phyloP scores from a whole-genome alignment of 2,329 filamentous ascomycete species.

The Fusarium agapanthi region DNA sequence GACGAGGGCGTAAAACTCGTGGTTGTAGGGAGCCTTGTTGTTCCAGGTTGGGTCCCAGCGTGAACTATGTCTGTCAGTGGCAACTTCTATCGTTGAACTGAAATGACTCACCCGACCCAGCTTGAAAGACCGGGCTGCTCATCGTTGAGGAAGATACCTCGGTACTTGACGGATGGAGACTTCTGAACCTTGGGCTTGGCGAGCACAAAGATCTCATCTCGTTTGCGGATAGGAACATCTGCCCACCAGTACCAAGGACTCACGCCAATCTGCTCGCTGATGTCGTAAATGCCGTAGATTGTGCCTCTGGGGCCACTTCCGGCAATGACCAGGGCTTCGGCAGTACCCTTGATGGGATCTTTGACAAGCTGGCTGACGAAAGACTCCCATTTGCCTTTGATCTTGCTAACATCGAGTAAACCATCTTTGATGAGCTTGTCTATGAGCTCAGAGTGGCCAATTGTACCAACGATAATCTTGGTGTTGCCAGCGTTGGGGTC shows the following conservation, averaged over 20 bases:
- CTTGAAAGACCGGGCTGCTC: constrained; percentile 56
- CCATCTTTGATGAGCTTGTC: constrained; percentile 32
- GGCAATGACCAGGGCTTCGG: constrained; percentile 62
- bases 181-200: constrained; percentile 45
- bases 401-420: constrained; percentile 55
- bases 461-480: constrained; percentile 73
- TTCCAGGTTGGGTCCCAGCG: constrained; percentile 52
- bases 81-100: rapidly evolving
- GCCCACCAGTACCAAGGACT: constrained; percentile 66
- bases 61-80: constrained; percentile 27
- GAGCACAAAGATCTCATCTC: constrained; percentile 59
- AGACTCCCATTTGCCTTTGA: constrained; percentile 74
- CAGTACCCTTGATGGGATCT: constrained; percentile 53
- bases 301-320: constrained; percentile 68
- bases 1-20: constrained; percentile 72
- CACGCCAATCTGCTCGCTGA: constrained; percentile 69
- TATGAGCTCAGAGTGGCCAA: constrained; percentile 71
- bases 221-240: constrained; percentile 60
- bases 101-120: constrained; percentile 51
- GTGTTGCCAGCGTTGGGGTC: constrained; percentile 55
- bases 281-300: constrained; percentile 67
- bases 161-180: constrained; percentile 66
- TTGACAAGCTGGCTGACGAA: constrained; percentile 67
- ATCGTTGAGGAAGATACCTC: constrained; percentile 71
- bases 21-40: constrained; percentile 65